Base-by-base conservation (phyloP, 2,329 filamentous ascomycete species). In the Dactylellina drechsleri region DNA sequence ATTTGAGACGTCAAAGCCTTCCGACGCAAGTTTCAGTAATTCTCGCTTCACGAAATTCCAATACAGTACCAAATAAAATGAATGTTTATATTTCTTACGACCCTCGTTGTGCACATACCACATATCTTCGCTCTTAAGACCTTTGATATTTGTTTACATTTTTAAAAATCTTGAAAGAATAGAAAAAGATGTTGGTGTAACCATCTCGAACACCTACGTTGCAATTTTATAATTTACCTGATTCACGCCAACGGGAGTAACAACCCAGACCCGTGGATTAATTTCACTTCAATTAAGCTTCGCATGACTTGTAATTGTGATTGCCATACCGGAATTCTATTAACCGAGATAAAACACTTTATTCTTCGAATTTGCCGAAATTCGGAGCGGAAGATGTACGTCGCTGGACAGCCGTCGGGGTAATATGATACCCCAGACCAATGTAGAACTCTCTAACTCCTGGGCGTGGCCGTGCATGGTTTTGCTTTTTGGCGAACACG, bases 301-400 rank as follows among this genome's bases (percentile, higher is more conserved):
- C n/a, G 2, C n/a, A n/a, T 41, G 7, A 2, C 31, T 4, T 36
- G 31, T 36, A 36, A 36, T 36, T 23, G 23, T 23, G 23, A 23
- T 23, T 23, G 23, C 23, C 36, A 68, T 67, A 67, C 64, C 67
- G 62, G 62, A 75, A 62, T 58, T 45, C 68, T 68, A 75, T 75
- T 68, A 75, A 67, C 71, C 71, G 71, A 75, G 64, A 74, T 74
- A 66, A 74, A 74, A 66, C 56, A 66, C 41, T 12, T 6, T 18
- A 15, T 28, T 28, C n/a, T 16, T 23, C 23, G 15, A 28, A 26
- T 56, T 56, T 41, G 53, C 53, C 53, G 53, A 56, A 56, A 56
- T 56, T 56, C 53, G 53, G 36, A 56, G 31, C 31, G 31, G 31
- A 36, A 23, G 23, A 23, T 23, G 31, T 36, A 36, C 31, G 31